Evolutionary conservation across 2,329 filamentous ascomycete genomes (phyloP), one percentile per base, ranked within the genome.

Genomic region (Pseudofabraea citricarpa): DNA sequence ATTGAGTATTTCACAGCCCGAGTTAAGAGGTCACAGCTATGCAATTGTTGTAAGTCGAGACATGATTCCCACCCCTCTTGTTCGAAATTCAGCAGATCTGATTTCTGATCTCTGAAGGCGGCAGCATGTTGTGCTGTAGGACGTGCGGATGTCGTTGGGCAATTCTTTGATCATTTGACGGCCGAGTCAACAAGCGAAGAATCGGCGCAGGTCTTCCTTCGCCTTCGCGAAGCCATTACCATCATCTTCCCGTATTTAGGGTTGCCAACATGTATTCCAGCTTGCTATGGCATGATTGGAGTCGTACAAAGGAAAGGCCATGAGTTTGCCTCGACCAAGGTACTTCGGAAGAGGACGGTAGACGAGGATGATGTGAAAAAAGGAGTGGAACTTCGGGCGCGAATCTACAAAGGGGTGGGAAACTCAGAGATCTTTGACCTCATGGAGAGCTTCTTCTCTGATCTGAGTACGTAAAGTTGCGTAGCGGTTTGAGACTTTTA

Each of bases 181-280:
- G 29, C 15, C 35, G 23, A 44, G 8, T 38, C 33, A 18, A 44
- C 20, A 13, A 9, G 5, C 18, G 41, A 44, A n/a, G 23, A 44
- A 39, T 37, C 36, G 5, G n/a, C 20, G 32, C 6, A 23, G 27
- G 15, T 44, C 13, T 44, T 44, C 35, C 6, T 39, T 39, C 33
- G 33, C 7, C 21, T 44, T 27, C 41, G 41, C 16, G 41, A 44
- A 24, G 21, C 33, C 6, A 21, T 44, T 15, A 44, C 41, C 22
- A 39, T 39, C 12, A 23, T 39, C 8, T 38, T 31, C 13, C 41
- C 41, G n/a, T 39, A 19, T 18, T 21, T 44, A 16, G 41, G 41
- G n/a, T 13, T 44, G 8, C 41, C 41, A 19, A 39, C n/a, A 9
- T 44, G 41, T 21, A 44, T 44, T n/a, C 41, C 41, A 6, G 41